Base-by-base conservation (phyloP, 2,329 filamentous ascomycete species). In the Gyromitra esculenta region DNA sequence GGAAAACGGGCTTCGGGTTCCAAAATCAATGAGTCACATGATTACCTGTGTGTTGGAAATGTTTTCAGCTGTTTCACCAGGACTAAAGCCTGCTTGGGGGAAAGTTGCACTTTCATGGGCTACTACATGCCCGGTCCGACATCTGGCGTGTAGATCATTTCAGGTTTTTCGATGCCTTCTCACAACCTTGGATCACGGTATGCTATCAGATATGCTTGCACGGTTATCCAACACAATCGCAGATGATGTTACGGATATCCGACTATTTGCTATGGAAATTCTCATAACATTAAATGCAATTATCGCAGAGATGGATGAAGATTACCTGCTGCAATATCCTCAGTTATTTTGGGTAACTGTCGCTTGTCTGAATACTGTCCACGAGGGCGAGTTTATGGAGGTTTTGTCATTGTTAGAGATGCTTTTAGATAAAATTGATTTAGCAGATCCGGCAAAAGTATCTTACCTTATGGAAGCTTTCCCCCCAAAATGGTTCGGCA, bases 341-440 rank as follows among this genome's bases (percentile, higher is more conserved):
- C 95, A 98, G 81, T 86, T 99, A 0, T 98, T 99, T 84, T 99
- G 96, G 96, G 97, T 95, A 0, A 97, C 93, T 0, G 97, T 94
- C 81, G 96, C 96, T 9, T 99, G 96, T 82, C 85, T 99, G 21
- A 94, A 98, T 81, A 98, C 96, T 0, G 97, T 98, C 81, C 97
- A 98, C 79, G 96, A 99, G 84, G 89, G 91, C 25, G 96, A 99
- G 82, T 99, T 97, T 78, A 88, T 96, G 77, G 96, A 97, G 82
- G 94, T 92, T 25, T 86, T 97, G 11, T 91, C 92, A 67, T 97
- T 99, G 92, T 87, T 99, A 8, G 92, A 97, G 75, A 92, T 92
- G 81, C 90, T 97, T 45, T 85, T 99, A 25, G 88, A 90, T 79
- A 97, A 96, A 82, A 86, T 98, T 25, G 92, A 99, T 82, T 87